phyloP scores from a whole-genome alignment of 1,284 basidiomycete genomes.

The Ustilago esculenta region DNA sequence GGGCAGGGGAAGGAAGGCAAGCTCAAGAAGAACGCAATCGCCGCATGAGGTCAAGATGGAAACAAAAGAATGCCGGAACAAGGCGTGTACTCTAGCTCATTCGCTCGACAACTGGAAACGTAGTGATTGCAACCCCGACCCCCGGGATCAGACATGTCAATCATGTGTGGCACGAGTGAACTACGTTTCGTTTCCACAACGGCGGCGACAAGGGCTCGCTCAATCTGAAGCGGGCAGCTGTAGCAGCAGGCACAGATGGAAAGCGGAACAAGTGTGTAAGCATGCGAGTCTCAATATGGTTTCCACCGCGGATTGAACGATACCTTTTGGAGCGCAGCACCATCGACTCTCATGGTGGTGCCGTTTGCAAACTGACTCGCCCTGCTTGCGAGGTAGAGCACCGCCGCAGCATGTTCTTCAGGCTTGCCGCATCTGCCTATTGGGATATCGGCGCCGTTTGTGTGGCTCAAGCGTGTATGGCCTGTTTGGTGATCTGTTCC shows the following conservation, averaged over 20 bases:
- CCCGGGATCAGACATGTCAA: too few species aligned
- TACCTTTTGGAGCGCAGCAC: conserved; percentile 47
- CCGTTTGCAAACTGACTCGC: conserved; percentile 43
- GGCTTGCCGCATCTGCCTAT: conserved; percentile 39
- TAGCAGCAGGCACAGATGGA: too few species aligned
- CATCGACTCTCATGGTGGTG: conserved; percentile 37
- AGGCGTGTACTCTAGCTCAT: too few species aligned
- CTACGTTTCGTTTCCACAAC: too few species aligned
- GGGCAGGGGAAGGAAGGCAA: conserved; percentile 13
- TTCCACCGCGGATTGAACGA: too few species aligned
- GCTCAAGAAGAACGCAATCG: conserved; percentile 24
- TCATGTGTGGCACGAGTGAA: too few species aligned
- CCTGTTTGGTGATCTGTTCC: conserved; percentile 13
- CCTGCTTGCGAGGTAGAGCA: conserved; percentile 31
- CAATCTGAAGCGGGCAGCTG: conserved; percentile 34
- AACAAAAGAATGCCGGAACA: too few species aligned
- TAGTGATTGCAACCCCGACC: too few species aligned
- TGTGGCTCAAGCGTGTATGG: conserved; percentile 30
- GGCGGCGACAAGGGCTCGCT: too few species aligned
- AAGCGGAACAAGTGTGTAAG: too few species aligned
- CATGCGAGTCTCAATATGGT: too few species aligned
- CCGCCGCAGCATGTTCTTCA: conserved; percentile 30
- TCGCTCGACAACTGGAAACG: too few species aligned
- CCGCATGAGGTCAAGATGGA: conserved; percentile 20
- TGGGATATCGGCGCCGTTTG: conserved; percentile 51